Conservation (phyloP, 306 rosid species). For the Lathyrus aphaca region DNA sequence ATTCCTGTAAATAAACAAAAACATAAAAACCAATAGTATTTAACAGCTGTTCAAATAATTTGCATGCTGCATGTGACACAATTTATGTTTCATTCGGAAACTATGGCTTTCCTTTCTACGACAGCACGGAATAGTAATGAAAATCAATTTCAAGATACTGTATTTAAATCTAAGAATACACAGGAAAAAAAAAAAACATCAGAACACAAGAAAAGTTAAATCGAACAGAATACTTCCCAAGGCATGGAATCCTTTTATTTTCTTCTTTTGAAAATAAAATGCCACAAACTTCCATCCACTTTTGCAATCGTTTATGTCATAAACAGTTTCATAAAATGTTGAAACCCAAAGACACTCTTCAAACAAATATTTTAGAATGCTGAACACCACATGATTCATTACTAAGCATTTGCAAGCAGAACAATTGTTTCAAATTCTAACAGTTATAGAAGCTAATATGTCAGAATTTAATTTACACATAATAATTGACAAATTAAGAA, state of each 20-base stretch:
- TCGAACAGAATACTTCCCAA: conserved; percentile 13
- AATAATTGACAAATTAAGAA: neutral
- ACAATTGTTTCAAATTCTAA: conserved; percentile 23
- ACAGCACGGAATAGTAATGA: neutral
- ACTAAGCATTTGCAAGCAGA: conserved; percentile 19
- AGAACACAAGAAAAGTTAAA: conserved; percentile 14
- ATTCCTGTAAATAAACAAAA: conserved; percentile 54
- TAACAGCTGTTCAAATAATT: neutral
- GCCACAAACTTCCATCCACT: conserved; percentile 5
- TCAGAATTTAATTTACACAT: conserved; percentile 1
- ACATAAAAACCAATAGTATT: conserved; percentile 37
- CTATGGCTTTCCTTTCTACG: conserved; percentile 8
- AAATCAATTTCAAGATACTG: neutral
- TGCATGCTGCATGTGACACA: neutral
- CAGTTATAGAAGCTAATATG: neutral
- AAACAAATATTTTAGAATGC: conserved; percentile 22
- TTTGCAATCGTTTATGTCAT: conserved; percentile 20
- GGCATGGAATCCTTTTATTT: conserved; percentile 21
- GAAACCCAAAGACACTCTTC: conserved; percentile 26
- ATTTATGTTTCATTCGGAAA: conserved; percentile 2
- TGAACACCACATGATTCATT: conserved; percentile 18
- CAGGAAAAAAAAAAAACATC: neutral
- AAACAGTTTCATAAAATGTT: neutral
- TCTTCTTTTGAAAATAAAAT: conserved; percentile 28
- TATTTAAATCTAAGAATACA: neutral